Conservation (phyloP, 176 grass and related monocot genomes). For the Bothriochloa decipiens region DNA sequence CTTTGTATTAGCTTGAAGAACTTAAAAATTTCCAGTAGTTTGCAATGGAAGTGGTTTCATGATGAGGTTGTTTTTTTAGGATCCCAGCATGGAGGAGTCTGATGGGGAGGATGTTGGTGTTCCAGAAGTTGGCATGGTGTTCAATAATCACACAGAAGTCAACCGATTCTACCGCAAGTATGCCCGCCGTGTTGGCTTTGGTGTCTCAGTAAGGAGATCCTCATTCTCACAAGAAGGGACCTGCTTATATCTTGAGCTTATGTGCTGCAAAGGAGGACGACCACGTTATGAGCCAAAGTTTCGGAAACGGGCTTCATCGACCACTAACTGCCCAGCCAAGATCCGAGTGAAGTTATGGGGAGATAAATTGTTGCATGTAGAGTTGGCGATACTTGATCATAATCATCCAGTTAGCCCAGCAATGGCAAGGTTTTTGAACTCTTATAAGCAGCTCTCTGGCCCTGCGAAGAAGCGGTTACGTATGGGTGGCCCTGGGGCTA, state of each 20-base stretch:
- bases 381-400: constrained; percentile 84
- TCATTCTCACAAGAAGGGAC: constrained; percentile 85
- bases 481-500: constrained; percentile 54
- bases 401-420: constrained; percentile 95
- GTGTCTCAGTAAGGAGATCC: constrained; percentile 86
- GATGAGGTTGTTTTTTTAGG: constrained; percentile 44
- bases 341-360: constrained; percentile 93
- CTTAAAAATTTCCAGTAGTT: constrained; percentile 7
- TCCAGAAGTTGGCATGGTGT: constrained; percentile 96
- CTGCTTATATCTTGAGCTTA: constrained; percentile 91
- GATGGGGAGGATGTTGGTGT: constrained; percentile 65
- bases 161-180: constrained; percentile 81
- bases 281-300: constrained; percentile 87
- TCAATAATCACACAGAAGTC: constrained; percentile 77
- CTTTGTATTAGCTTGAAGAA: constrained; percentile 25
- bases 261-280: constrained; percentile 92
- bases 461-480: constrained; percentile 62
- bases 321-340: constrained; percentile 87
- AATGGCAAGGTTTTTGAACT: constrained; percentile 91
- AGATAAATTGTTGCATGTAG: constrained; percentile 87
- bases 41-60: constrained; percentile 16
- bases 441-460: constrained; percentile 80
- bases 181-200: constrained; percentile 85
- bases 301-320: constrained; percentile 82
- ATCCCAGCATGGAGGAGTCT: constrained; percentile 55